Evolutionary conservation across 768 basidiomycete genomes (phyloP).

Genomic region (Brasilioporus rufonigricans): DNA sequence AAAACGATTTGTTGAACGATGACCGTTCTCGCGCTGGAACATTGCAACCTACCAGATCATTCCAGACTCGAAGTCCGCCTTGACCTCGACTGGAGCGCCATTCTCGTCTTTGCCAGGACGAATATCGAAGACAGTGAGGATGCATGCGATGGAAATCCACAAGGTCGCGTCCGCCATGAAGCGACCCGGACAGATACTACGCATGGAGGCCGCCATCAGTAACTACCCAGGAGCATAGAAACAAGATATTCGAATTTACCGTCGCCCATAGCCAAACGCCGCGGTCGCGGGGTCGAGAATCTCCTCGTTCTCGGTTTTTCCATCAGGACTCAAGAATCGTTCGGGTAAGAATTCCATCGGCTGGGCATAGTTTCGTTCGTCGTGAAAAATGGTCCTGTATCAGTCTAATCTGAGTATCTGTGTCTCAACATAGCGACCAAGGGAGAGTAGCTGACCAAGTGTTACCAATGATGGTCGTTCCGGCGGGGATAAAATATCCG

Average conservation of each 20-base stretch:
- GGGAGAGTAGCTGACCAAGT: conserved; percentile 42
- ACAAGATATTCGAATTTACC: conserved; percentile 16
- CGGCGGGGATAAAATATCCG: conserved; percentile 34
- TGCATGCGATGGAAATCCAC: conserved; percentile 33
- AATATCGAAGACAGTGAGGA: conserved; percentile 29
- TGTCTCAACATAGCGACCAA: not conserved
- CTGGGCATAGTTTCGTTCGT: conserved; percentile 33
- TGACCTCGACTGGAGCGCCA: conserved; percentile 15
- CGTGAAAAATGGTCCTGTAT: conserved; percentile 38
- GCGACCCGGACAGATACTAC: conserved; percentile 42
- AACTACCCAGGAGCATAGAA: not conserved
- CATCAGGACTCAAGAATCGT: conserved; percentile 38
- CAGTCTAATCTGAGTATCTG: conserved; percentile 4
- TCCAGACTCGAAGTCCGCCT: conserved; percentile 27
- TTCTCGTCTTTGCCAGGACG: conserved; percentile 18
- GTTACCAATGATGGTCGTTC: conserved; percentile 56
- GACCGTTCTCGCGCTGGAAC: not conserved
- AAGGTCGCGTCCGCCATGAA: conserved; percentile 43
- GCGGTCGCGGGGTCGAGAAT: conserved; percentile 30
- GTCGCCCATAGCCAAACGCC: conserved; percentile 38
- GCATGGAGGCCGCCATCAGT: not conserved
- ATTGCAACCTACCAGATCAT: conserved; percentile 30
- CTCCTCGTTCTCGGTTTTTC: conserved; percentile 29
- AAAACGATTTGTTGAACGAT: conserved; percentile 1
- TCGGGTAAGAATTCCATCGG: conserved; percentile 38